Conservation (phyloP, 768 basidiomycete genomes). For the Leccinum broughii region DNA sequence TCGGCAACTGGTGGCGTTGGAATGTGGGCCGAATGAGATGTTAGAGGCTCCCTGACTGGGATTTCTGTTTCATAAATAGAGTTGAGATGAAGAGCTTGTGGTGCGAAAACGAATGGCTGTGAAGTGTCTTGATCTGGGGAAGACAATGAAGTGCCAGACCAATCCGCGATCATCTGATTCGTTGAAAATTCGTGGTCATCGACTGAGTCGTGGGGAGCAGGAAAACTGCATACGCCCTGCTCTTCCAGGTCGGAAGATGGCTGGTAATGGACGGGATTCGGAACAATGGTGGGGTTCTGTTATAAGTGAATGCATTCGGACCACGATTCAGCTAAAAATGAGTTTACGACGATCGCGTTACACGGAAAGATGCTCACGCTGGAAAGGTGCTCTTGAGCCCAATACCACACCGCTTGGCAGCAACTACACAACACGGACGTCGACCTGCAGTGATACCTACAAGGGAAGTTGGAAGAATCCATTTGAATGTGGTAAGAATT, state of each 20-base stretch:
- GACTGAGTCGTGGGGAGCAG: not conserved
- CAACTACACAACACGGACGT: conserved; percentile 90
- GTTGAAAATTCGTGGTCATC: not conserved
- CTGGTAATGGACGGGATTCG: not conserved
- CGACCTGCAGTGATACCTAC: conserved; percentile 65
- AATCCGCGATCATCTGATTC: too few species aligned
- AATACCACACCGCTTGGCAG: conserved; percentile 82
- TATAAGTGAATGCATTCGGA: not conserved
- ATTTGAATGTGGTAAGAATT: not conserved
- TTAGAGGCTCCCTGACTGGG: not conserved
- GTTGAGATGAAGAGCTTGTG: not conserved
- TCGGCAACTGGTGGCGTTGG: not conserved
- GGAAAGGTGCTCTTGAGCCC: conserved; percentile 73
- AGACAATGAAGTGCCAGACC: not conserved
- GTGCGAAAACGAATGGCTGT: not conserved
- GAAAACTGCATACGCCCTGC: too few species aligned
- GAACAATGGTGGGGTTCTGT: not conserved
- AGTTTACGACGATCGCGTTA: conserved; percentile 23
- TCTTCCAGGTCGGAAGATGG: not conserved
- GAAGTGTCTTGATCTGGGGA: not conserved
- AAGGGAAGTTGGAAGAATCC: conserved; percentile 27
- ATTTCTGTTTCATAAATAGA: too few species aligned
- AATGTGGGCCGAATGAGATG: not conserved
- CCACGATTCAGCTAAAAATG: not conserved
- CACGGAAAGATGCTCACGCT: conserved; percentile 42